Evolutionary conservation across 805 yeast genomes (phyloP), one percentile per base, ranked within the genome.

Genomic region (Cyberlindnera euphorbiae): DNA sequence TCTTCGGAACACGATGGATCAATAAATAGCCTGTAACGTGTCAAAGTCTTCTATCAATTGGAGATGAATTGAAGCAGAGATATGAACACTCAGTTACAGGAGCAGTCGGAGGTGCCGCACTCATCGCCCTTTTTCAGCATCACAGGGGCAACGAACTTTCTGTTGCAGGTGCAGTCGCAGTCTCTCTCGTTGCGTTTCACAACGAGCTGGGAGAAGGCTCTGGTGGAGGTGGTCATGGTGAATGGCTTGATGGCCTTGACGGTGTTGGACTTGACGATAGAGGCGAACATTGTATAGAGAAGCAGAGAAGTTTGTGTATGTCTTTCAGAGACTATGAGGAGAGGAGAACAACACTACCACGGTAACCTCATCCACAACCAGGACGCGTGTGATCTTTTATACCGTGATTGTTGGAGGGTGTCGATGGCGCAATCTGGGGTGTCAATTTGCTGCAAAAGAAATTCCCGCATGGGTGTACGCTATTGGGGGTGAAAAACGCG

Each of bases 151-250:
- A 39, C 26, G 19, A 30, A 17, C 30, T 25, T 23, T 32, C 37
- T 49, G 27, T 44, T 38, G 28, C 58, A 53, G 36, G 58, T 53
- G 30, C 58, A 53, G 19, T 52, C 58, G 33, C 58, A 52, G 26
- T 52, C 58, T 40, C 53, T 44, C 31, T 46, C 53, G 18, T 33
- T 39, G 23, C 35, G 35, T 28, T 45, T 47, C 22, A 30, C 28
- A 5, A 41, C 22, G 5, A 41, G 11, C 11, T 14, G 10, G 8
- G 44, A 26, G 9, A 38, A 24, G 22, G 33, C 38, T 37, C 30
- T 39, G 27, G 38, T 27, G 22, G 39, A 22, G 35, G 44, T 31
- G 10, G 39, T n/a, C 23, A n/a, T 15, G 26, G 23, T 22, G 22
- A 28, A 25, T 31, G 38, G 38, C 29, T 35, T 46, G 23, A 30